Percentiles rank a stretch among this genome's conserved stretches.
These are phyloP conservation scores for Microbotryum scabiosae DNA, from an alignment of 1,284 basidiomycete genomes.

Conservation along the genomic window DNA sequence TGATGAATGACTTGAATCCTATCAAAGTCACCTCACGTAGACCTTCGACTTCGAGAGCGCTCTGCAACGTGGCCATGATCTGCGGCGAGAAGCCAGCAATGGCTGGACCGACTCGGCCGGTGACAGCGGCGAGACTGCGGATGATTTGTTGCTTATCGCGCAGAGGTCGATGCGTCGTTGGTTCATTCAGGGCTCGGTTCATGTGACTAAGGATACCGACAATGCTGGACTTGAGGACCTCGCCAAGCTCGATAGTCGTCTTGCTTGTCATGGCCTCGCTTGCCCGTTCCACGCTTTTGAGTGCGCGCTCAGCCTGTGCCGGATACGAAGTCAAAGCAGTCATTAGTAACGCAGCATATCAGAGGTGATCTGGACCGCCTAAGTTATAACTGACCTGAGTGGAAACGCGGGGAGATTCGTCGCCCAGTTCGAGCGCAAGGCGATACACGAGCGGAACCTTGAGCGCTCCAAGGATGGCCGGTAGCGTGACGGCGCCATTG, in stretches of 20 bases:
- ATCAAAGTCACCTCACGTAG: slow-evolving; percentile 69
- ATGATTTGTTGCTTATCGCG: slow-evolving; percentile 63
- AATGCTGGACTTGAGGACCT: slow-evolving; percentile 63
- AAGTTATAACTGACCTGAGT: background rate
- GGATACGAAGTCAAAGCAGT: background rate
- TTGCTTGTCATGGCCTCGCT: slow-evolving; percentile 32
- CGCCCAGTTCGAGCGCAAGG: slow-evolving; percentile 26
- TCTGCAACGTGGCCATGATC: slow-evolving; percentile 97
- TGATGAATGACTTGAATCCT: slow-evolving; percentile 75
- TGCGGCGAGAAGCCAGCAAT: slow-evolving; percentile 69
- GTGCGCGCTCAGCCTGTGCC: slow-evolving; percentile 40
- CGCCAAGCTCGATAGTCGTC: slow-evolving; percentile 45
- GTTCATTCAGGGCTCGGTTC: slow-evolving; percentile 73
- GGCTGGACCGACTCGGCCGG: slow-evolving; percentile 59
- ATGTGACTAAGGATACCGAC: slow-evolving; percentile 71
- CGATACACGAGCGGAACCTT: slow-evolving; percentile 23
- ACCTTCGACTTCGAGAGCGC: slow-evolving; percentile 62
- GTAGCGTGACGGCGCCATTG: slow-evolving; percentile 1
- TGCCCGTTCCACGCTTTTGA: slow-evolving; percentile 49
- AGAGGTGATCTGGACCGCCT: background rate
- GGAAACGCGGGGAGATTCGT: slow-evolving; percentile 8
- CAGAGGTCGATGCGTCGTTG: slow-evolving; percentile 61
- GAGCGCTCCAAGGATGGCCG: slow-evolving; percentile 47
- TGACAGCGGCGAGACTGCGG: slow-evolving; percentile 67
- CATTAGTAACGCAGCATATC: background rate